A percentile compares a stretch with the other conserved stretches of the same genome.
These are phyloP conservation scores for Pichia sp. DNA, from an alignment of 1,139 yeast species.

Conservation along the genomic window DNA sequence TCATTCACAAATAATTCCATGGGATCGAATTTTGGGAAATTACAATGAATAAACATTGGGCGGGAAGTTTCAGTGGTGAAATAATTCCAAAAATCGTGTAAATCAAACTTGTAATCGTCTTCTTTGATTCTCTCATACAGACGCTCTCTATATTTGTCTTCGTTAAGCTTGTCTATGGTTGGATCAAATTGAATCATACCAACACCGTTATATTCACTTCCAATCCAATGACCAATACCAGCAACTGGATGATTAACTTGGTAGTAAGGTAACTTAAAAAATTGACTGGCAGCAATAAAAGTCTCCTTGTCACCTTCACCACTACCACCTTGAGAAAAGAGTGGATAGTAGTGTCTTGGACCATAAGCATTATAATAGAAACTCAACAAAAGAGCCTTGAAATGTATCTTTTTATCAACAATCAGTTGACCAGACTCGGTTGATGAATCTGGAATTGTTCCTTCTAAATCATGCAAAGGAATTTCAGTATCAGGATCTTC, in stretches of 20 bases:
- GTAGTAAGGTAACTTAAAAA: conserved; percentile 38
- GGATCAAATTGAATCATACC: conserved; percentile 53
- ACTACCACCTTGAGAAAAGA: conserved; percentile 49
- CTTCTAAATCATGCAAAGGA: conserved; percentile 43
- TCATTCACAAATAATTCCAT: conserved; percentile 24
- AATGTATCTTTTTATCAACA: conserved; percentile 46
- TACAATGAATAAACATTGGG: conserved; percentile 35
- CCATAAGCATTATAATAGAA: conserved; percentile 55
- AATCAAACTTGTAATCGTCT: conserved; percentile 11
- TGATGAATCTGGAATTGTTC: conserved; percentile 53
- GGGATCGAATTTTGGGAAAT: conserved; percentile 36
- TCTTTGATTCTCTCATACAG: conserved; percentile 7
- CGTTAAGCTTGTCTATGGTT: conserved; percentile 34
- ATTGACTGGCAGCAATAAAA: conserved; percentile 48
- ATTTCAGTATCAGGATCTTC: conserved; percentile 19
- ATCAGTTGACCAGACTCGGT: conserved; percentile 57
- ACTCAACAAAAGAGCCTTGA: conserved; percentile 41
- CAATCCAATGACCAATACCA: conserved; percentile 37
- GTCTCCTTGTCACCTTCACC: conserved; percentile 71
- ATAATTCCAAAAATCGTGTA: conserved; percentile 13
- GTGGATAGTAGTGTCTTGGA: conserved; percentile 45
- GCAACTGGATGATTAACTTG: conserved; percentile 41
- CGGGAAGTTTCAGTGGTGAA: conserved; percentile 23
- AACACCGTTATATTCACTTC: conserved; percentile 31
- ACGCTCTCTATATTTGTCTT: conserved; percentile 22